Percentiles rank a stretch among this genome's conserved stretches.
Evolutionary conservation across 441 rosid genomes (phyloP).

Genomic region (Corymbia calophylla): DNA sequence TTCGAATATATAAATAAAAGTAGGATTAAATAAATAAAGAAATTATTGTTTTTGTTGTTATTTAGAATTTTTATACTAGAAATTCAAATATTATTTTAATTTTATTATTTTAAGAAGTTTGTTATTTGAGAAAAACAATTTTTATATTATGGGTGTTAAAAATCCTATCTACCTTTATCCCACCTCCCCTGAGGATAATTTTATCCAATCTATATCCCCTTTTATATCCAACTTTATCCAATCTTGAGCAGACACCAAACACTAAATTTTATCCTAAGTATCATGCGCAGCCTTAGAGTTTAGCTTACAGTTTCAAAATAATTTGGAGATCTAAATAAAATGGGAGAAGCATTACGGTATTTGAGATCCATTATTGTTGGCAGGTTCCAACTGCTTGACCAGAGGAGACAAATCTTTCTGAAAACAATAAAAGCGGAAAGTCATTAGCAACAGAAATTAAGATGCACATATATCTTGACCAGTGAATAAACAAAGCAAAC

Average conservation of each 20-base stretch:
- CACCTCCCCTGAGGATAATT: background rate
- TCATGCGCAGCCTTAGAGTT: background rate
- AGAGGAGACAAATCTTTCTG: constrained; percentile 85
- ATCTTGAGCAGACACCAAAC: background rate
- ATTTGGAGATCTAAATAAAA: background rate
- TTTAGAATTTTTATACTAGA: no score
- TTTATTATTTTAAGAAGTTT: no score
- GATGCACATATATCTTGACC: background rate
- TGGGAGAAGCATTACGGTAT: constrained; percentile 61
- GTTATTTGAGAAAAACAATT: no score
- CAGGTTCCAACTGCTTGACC: constrained; percentile 72
- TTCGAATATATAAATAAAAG: background rate
- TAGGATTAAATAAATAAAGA: background rate
- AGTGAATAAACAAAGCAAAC: background rate
- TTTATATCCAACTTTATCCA: background rate
- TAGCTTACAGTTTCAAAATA: background rate
- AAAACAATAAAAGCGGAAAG: background rate
- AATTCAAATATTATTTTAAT: no score
- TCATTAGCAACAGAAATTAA: background rate
- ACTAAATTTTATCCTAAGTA: no score
- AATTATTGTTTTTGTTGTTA: no score
- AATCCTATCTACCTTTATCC: background rate
- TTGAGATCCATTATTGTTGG: constrained; percentile 39
- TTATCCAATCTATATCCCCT: no score
- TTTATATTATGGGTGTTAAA: background rate